phyloP scores from a whole-genome alignment of 2,329 filamentous ascomycete species.

The Daldinia eschscholtzii region DNA sequence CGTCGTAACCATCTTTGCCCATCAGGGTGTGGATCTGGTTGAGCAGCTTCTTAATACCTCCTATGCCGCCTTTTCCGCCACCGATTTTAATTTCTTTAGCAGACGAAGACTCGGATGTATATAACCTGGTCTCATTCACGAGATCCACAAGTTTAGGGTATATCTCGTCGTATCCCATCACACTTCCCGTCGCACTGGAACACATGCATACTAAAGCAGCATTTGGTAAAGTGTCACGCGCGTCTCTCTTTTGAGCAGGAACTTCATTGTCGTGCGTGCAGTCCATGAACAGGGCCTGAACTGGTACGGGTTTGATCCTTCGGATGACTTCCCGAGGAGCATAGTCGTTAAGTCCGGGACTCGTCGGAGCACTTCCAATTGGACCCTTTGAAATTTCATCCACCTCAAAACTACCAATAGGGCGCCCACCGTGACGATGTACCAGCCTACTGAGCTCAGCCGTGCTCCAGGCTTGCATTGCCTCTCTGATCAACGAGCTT shows the following conservation, averaged over 20 bases:
- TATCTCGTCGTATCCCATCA: slow-evolving; percentile 98
- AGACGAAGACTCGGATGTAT: slow-evolving; percentile 81
- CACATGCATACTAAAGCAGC: slow-evolving; percentile 97
- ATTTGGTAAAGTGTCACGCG: slow-evolving; percentile 92
- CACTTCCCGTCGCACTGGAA: slow-evolving; percentile 91
- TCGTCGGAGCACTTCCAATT: slow-evolving; percentile 52
- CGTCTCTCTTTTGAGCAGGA: slow-evolving; percentile 93
- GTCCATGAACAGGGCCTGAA: slow-evolving; percentile 98
- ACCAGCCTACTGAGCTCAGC: slow-evolving; percentile 92
- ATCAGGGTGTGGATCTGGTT: slow-evolving; percentile 96
- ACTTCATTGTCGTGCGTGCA: slow-evolving; percentile 99
- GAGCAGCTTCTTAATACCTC: slow-evolving; percentile 88
- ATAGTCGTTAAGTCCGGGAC: slow-evolving; percentile 51
- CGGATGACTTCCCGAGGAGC: slow-evolving; percentile 75
- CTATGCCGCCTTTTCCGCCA: slow-evolving; percentile 85
- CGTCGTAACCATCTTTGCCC: slow-evolving; percentile 93
- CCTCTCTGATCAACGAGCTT: slow-evolving; percentile 92
- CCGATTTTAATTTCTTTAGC: slow-evolving; percentile 71
- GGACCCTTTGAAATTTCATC: slow-evolving; percentile 78
- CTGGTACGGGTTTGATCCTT: slow-evolving; percentile 85
- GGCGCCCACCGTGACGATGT: slow-evolving; percentile 91
- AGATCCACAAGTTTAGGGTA: slow-evolving; percentile 95
- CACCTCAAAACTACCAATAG: slow-evolving; percentile 97
- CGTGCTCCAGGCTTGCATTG: slow-evolving; percentile 98
- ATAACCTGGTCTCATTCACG: slow-evolving; percentile 87